phyloP scores from a whole-genome alignment of 2,329 filamentous ascomycete genomes.

The Fusarium camptoceras region DNA sequence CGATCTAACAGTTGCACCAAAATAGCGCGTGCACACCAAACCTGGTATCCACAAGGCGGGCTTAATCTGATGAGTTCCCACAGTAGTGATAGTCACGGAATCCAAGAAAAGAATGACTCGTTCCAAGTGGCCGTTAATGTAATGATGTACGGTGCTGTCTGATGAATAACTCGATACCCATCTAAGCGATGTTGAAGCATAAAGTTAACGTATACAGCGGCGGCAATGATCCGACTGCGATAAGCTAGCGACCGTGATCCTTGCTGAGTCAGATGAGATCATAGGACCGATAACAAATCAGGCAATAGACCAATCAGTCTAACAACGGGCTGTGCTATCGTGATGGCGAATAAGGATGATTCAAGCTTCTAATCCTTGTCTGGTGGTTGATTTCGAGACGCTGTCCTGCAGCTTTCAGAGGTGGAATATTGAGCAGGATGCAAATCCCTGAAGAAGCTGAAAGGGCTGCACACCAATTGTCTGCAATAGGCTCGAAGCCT shows the following conservation, averaged over 20 bases:
- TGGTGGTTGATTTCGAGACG: not conserved
- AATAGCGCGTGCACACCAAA: not conserved
- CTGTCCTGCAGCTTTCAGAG: not conserved
- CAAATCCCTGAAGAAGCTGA: not conserved
- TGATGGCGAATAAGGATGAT: not conserved
- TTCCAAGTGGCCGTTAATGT: not conserved
- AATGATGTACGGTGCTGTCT: fast-evolving
- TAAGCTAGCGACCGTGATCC: not conserved
- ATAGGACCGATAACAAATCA: not conserved
- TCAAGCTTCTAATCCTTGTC: not conserved
- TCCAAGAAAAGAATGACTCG: not conserved
- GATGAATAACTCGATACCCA: not conserved
- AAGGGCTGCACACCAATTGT: not conserved
- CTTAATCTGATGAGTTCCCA: no score
- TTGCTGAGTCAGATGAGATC: not conserved
- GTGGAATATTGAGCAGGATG: not conserved
- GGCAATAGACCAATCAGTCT: not conserved
- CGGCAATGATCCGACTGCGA: not conserved
- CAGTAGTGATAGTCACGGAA: not conserved
- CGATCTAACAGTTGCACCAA: not conserved
- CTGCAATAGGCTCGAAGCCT: not conserved
- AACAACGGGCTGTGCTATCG: not conserved
- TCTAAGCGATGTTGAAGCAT: not conserved
- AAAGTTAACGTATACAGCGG: not conserved
- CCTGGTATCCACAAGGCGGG: not conserved